Evolutionary conservation across 371 early-diverging fungal genomes (phyloP).

Genomic region (Circinella umbellata): DNA sequence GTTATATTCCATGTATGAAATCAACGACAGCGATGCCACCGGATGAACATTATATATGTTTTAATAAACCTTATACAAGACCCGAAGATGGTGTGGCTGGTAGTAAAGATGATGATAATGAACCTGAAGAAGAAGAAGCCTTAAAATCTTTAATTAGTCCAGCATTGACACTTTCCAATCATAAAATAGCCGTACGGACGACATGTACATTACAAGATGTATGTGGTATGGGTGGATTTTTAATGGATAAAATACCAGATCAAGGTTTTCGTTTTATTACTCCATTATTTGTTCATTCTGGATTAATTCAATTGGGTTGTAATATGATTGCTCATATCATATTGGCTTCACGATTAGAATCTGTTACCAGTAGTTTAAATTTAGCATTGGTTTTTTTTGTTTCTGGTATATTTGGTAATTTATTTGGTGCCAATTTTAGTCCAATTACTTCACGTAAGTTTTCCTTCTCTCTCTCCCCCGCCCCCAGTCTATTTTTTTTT

Average conservation of each 20-base stretch:
- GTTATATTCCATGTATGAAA: conserved; percentile 58
- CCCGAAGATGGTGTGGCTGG: conserved; percentile 9
- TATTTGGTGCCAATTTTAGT: conserved; percentile 56
- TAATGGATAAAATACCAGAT: conserved; percentile 37
- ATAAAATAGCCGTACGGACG: neutral
- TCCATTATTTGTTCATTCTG: conserved; percentile 80
- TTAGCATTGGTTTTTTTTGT: conserved; percentile 64
- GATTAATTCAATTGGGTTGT: conserved; percentile 69
- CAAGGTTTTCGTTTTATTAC: conserved; percentile 79
- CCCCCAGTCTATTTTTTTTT: too few species aligned
- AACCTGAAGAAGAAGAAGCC: conserved; percentile 5
- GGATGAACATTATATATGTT: conserved; percentile 36
- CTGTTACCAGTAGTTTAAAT: conserved; percentile 70
- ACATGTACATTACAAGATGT: conserved; percentile 47
- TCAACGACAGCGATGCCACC: conserved; percentile 32
- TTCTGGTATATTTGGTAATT: conserved; percentile 58
- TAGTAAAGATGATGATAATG: conserved; percentile 11
- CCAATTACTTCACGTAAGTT: conserved; percentile 55
- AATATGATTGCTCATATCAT: conserved; percentile 66
- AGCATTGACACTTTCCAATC: conserved; percentile 11
- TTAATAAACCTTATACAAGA: conserved; percentile 9
- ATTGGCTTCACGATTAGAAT: conserved; percentile 69
- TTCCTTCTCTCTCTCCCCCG: too few species aligned
- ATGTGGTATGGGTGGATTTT: conserved; percentile 55
- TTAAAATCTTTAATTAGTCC: conserved; percentile 7